These are phyloP conservation scores for Comarum palustre DNA, from an alignment of 306 rosid species.

Conservation along the genomic window DNA sequence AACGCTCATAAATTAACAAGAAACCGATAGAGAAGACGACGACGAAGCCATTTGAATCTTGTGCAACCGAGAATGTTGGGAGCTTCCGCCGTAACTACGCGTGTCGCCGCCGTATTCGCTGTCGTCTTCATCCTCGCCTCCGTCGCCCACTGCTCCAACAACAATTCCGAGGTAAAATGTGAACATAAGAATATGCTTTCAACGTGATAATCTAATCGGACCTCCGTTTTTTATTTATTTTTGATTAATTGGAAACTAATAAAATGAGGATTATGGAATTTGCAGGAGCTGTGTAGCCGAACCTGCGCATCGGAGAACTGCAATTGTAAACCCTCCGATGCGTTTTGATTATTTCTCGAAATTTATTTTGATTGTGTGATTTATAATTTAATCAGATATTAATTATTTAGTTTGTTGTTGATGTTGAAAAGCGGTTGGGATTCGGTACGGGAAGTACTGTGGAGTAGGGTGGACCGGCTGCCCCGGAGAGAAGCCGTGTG, in stretches of 20 bases:
- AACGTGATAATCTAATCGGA: neutral
- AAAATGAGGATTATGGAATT: neutral
- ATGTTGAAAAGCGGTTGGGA: constrained; percentile 43
- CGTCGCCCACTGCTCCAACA: constrained; percentile 36
- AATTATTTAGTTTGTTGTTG: neutral
- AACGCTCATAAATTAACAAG: neutral
- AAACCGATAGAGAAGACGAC: neutral
- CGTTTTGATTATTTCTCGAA: neutral
- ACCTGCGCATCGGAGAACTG: constrained; percentile 56
- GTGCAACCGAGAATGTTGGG: constrained; percentile 11
- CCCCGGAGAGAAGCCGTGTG: constrained; percentile 81
- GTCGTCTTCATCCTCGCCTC: constrained; percentile 29
- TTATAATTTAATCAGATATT: neutral
- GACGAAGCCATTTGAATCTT: neutral
- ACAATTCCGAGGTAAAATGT: constrained; percentile 40
- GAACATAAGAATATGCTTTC: neutral
- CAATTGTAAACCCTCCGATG: constrained; percentile 43
- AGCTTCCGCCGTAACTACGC: constrained; percentile 16
- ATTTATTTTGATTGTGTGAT: neutral
- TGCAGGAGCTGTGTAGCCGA: constrained; percentile 61
- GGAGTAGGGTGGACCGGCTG: constrained; percentile 84
- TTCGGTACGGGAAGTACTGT: constrained; percentile 83
- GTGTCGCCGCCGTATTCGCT: constrained; percentile 34
- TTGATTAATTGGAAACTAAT: neutral
- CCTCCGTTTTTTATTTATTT: neutral